These are phyloP conservation scores for Rhodotorula mucilaginosa DNA, from an alignment of 1,284 basidiomycete species.

Conservation along the genomic window DNA sequence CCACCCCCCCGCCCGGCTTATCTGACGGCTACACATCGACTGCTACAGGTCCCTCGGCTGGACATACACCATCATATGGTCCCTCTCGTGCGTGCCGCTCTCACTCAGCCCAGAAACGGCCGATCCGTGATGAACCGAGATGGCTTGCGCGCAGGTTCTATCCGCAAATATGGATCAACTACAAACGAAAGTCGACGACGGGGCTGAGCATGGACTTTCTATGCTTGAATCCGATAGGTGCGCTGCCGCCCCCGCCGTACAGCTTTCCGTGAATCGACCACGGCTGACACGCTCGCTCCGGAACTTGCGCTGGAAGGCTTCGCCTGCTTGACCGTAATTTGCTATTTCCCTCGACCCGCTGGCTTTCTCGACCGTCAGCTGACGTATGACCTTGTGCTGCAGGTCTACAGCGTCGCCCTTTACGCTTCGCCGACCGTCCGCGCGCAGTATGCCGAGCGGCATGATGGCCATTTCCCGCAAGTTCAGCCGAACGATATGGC, in stretches of 20 bases:
- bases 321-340: constrained; percentile 46
- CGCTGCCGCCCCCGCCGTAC: too few relatives aligned
- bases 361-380: too few relatives aligned
- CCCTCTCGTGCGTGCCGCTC: constrained; percentile 15
- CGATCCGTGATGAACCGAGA: too few relatives aligned
- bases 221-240: constrained; percentile 51
- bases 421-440: constrained; percentile 48
- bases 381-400: background rate
- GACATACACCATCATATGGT: constrained; percentile 34
- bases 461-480: constrained; percentile 51
- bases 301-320: constrained; percentile 42
- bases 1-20: background rate
- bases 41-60: constrained; percentile 28
- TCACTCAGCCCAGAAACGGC: too few relatives aligned
- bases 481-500: constrained; percentile 51
- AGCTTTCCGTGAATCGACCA: too few relatives aligned
- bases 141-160: constrained; percentile 46
- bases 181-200: constrained; percentile 48
- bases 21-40: background rate
- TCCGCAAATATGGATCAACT: constrained; percentile 53
- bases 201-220: constrained; percentile 52
- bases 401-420: constrained; percentile 50
- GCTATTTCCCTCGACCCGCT: background rate
- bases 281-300: too few relatives aligned
- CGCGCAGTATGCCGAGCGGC: constrained; percentile 49